Conservation (phyloP, 805 yeast genomes). For the Wickerhamiella azyma region DNA sequence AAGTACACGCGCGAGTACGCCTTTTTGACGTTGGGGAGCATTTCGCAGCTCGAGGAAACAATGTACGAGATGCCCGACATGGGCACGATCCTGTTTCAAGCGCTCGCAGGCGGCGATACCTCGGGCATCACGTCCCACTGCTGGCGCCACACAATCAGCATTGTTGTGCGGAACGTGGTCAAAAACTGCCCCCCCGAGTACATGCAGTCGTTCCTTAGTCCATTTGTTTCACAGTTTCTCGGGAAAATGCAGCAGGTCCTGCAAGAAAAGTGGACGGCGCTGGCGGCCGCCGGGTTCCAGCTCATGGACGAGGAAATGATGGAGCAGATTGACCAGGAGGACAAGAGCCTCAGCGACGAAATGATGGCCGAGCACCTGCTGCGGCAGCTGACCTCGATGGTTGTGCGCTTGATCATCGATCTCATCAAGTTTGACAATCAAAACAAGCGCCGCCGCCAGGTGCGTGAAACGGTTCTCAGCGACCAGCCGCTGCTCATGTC, state of each 20-base stretch:
- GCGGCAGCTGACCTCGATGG: slow-evolving; percentile 85
- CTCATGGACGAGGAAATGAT: slow-evolving; percentile 31
- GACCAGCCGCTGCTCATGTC: slow-evolving; percentile 62
- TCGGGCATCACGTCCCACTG: slow-evolving; percentile 81
- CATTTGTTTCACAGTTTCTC: slow-evolving; percentile 65
- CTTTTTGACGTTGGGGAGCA: slow-evolving; percentile 74
- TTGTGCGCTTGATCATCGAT: slow-evolving; percentile 75
- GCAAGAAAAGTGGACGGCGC: slow-evolving; percentile 61
- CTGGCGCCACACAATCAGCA: slow-evolving; percentile 92
- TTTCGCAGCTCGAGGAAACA: slow-evolving; percentile 79
- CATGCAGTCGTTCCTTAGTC: slow-evolving; percentile 56
- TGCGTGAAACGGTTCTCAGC: slow-evolving; percentile 51
- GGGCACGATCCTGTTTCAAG: slow-evolving; percentile 64
- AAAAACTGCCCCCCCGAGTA: slow-evolving; percentile 72
- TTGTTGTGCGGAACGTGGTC: slow-evolving; percentile 73
- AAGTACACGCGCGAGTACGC: slow-evolving; percentile 95
- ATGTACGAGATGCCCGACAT: slow-evolving; percentile 75
- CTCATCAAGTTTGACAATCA: slow-evolving; percentile 33
- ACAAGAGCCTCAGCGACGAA: slow-evolving; percentile 62
- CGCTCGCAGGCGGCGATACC: slow-evolving; percentile 69
- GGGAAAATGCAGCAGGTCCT: slow-evolving; percentile 60
- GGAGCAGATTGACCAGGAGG: slow-evolving; percentile 52
- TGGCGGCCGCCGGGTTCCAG: slow-evolving; percentile 34
- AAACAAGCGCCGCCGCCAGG: slow-evolving; percentile 42
- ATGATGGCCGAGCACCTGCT: slow-evolving; percentile 95